phyloP scores from a whole-genome alignment of 805 yeast species.

The Candida pini region DNA sequence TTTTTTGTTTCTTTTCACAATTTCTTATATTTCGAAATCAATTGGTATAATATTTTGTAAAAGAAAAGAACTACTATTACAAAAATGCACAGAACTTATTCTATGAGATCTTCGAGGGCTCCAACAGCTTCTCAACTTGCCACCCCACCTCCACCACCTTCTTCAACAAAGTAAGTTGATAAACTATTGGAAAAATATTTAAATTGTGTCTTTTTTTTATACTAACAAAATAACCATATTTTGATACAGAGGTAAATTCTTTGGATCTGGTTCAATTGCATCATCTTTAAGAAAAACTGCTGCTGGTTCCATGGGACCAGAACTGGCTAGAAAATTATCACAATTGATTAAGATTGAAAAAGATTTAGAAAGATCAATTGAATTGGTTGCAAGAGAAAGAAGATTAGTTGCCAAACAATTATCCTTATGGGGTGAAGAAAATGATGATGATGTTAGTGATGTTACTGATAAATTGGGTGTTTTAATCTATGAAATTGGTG shows the following conservation, averaged over 20 bases:
- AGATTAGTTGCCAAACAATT: conserved; percentile 95
- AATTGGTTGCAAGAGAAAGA: conserved; percentile 89
- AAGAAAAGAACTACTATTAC: conserved; percentile 1
- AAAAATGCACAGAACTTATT: conserved; percentile 78
- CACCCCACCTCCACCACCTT: conserved; percentile 76
- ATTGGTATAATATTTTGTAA: background rate
- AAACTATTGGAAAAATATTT: background rate
- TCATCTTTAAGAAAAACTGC: conserved; percentile 71
- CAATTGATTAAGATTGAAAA: conserved; percentile 94
- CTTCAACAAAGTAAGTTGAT: conserved; percentile 46
- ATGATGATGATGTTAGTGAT: conserved; percentile 95
- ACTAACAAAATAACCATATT: conserved; percentile 2
- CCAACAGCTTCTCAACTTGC: conserved; percentile 79
- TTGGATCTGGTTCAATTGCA: conserved; percentile 69
- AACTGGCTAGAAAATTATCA: conserved; percentile 85
- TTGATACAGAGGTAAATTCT: conserved; percentile 51
- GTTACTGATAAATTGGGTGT: conserved; percentile 97
- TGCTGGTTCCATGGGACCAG: conserved; percentile 93
- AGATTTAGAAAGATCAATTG: conserved; percentile 90
- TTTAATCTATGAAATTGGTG: conserved; percentile 91
- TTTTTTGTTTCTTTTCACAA: background rate
- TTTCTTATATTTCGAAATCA: background rate
- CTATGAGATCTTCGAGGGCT: conserved; percentile 71
- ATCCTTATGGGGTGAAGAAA: conserved; percentile 96
- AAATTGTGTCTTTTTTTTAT: background rate